phyloP scores from a whole-genome alignment of 805 yeast genomes.

The Saccharomycopsis microspora region DNA sequence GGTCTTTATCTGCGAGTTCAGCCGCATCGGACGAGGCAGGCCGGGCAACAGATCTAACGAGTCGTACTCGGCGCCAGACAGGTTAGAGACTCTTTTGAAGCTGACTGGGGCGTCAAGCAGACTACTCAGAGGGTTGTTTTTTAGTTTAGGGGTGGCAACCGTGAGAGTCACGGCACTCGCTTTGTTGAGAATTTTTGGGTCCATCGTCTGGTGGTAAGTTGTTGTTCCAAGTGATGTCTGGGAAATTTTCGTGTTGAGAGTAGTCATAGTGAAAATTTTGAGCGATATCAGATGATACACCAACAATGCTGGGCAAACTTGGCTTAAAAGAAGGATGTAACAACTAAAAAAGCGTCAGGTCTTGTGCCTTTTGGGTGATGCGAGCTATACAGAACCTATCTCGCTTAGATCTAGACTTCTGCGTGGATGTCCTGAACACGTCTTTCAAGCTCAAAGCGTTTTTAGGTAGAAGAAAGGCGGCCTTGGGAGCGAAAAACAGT shows the following conservation, averaged over 20 bases:
- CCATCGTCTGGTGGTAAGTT: conserved; percentile 10
- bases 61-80: conserved; percentile 19
- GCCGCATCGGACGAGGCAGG: conserved; percentile 1
- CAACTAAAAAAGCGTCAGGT: too few species aligned
- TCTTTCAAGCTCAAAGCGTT: too few species aligned
- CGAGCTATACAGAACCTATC: too few species aligned
- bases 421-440: too few species aligned
- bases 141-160: conserved; percentile 9
- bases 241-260: conserved; percentile 7
- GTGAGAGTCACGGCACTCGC: conserved; percentile 6
- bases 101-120: conserved; percentile 30
- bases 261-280: neutral
- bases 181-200: conserved; percentile 11
- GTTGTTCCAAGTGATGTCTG: neutral
- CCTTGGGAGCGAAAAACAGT: too few species aligned
- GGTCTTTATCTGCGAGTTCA: conserved; percentile 1
- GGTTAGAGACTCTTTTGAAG: conserved; percentile 30
- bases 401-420: too few species aligned
- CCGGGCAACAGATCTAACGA: conserved; percentile 11
- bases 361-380: too few species aligned
- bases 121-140: conserved; percentile 5
- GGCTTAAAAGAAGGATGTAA: too few species aligned
- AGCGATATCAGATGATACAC: too few species aligned
- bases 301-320: too few species aligned
- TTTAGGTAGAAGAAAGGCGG: too few species aligned